phyloP scores from a whole-genome alignment of 805 yeast species.

The Myxozyma mucilagina region DNA sequence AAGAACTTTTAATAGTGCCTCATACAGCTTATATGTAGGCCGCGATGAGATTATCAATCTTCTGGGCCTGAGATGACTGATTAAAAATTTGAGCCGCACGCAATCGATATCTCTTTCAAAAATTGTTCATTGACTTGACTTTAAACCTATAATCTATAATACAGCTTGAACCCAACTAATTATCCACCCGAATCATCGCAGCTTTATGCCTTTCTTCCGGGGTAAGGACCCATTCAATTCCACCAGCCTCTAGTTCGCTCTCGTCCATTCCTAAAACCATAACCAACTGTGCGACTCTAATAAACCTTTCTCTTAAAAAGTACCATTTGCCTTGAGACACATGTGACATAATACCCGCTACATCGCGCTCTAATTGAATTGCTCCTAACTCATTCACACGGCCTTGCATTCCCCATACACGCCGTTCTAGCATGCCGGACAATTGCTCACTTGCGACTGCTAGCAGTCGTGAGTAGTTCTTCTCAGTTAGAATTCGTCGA shows the following conservation, averaged over 20 bases:
- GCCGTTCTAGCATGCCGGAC: constrained; percentile 61
- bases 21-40: not conserved
- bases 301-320: constrained; percentile 71
- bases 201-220: constrained; percentile 71
- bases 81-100: constrained; percentile 5
- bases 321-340: constrained; percentile 66
- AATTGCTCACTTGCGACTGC: constrained; percentile 55
- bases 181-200: constrained; percentile 53
- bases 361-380: constrained; percentile 76
- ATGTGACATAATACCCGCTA: constrained; percentile 69
- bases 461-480: constrained; percentile 52
- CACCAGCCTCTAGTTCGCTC: constrained; percentile 51
- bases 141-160: not conserved
- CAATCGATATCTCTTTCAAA: not conserved
- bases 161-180: not conserved
- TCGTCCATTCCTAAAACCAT: constrained; percentile 82
- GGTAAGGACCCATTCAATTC: constrained; percentile 69
- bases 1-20: not conserved
- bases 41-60: not conserved
- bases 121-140: not conserved
- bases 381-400: constrained; percentile 82
- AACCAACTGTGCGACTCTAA: constrained; percentile 80
- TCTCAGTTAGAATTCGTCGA: constrained; percentile 54
- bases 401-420: constrained; percentile 63
- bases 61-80: not conserved